Conservation (phyloP, 2,329 filamentous ascomycete genomes). For the Paecilomyces fulvus region DNA sequence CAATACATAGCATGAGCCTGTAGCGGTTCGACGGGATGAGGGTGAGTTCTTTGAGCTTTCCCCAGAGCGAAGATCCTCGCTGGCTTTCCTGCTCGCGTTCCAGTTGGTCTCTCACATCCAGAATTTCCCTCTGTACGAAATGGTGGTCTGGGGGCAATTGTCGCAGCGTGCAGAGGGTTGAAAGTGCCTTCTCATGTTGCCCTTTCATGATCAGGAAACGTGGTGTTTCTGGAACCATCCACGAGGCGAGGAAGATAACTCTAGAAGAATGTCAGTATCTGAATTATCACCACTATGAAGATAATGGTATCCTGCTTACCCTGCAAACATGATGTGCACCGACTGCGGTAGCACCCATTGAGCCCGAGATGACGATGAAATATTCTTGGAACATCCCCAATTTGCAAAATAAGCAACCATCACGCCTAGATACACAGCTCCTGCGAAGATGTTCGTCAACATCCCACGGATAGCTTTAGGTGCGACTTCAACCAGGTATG, state of each 20-base stretch:
- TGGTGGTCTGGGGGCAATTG: conserved; percentile 51
- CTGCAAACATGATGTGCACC: conserved; percentile 68
- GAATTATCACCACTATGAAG: conserved; percentile 36
- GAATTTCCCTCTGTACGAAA: conserved; percentile 55
- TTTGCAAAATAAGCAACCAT: conserved; percentile 72
- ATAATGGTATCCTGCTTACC: conserved; percentile 46
- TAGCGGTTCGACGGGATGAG: conserved; percentile 61
- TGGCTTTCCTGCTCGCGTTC: conserved; percentile 60
- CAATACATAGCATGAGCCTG: conserved; percentile 57
- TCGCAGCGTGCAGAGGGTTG: conserved; percentile 47
- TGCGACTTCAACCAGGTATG: conserved; percentile 63
- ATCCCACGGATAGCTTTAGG: conserved; percentile 53
- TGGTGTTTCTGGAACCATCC: conserved; percentile 51
- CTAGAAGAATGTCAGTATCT: conserved; percentile 55
- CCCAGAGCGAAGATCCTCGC: conserved; percentile 54
- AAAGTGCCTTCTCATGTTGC: conserved; percentile 41
- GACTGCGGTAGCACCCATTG: not conserved
- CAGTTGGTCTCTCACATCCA: conserved; percentile 56
- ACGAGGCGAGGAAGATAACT: not conserved
- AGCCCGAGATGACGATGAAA: conserved; percentile 28
- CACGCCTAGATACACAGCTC: conserved; percentile 67
- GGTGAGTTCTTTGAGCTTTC: conserved; percentile 61
- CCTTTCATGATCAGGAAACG: conserved; percentile 61
- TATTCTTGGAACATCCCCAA: conserved; percentile 51
- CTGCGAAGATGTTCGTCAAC: conserved; percentile 63